These are phyloP conservation scores for Aspergillus kassunensis DNA, from an alignment of 495 filamentous ascomycete species.

Conservation along the genomic window DNA sequence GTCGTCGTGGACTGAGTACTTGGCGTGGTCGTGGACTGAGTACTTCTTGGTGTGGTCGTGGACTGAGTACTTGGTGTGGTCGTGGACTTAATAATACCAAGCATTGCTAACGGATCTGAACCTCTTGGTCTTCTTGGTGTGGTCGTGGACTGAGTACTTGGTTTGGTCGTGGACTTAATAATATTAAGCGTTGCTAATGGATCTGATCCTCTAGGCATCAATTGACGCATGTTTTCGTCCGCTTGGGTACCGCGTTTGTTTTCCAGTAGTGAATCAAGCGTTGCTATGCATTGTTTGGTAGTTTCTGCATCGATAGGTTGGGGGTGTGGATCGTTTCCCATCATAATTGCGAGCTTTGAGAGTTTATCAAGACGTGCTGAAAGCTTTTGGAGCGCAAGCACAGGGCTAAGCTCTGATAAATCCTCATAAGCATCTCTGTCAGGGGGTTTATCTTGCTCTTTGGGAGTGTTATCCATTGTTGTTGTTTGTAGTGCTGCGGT, in stretches of 20 bases:
- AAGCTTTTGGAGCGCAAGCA: too few relatives aligned
- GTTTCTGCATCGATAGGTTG: constrained; percentile 10
- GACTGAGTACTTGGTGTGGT: too few relatives aligned
- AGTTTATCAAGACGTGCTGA: constrained; percentile 30
- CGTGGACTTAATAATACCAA: background rate
- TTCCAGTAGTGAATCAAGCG: constrained; percentile 30
- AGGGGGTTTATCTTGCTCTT: background rate
- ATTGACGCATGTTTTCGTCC: background rate
- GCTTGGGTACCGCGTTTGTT: constrained; percentile 9
- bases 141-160: too few relatives aligned
- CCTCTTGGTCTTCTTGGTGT: too few relatives aligned
- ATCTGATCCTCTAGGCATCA: background rate
- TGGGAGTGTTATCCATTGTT: background rate
- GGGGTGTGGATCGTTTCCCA: background rate
- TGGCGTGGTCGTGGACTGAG: background rate
- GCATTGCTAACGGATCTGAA: too few relatives aligned
- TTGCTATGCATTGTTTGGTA: constrained; percentile 30
- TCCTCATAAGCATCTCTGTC: too few relatives aligned
- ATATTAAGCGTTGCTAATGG: too few relatives aligned
- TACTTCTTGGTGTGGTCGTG: background rate
- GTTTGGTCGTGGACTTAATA: too few relatives aligned
- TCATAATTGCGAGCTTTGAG: constrained; percentile 11
- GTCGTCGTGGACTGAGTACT: too few relatives aligned
- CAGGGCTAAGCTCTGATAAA: too few relatives aligned
- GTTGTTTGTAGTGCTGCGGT: background rate